phyloP scores from a whole-genome alignment of 1,139 yeast genomes.

The Candida dubliniensis region DNA sequence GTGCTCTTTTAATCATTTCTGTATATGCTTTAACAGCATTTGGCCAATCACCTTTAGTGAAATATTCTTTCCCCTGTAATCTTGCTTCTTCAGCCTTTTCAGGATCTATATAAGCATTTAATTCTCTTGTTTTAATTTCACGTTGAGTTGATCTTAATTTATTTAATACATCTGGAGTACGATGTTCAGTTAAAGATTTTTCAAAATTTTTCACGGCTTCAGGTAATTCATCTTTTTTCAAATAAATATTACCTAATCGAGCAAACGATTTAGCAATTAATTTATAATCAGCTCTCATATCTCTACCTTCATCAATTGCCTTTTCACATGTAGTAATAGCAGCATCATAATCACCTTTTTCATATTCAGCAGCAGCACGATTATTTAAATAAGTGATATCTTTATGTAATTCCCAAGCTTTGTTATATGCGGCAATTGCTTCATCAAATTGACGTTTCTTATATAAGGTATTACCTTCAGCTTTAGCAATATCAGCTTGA shows the following conservation, averaged over 20 bases:
- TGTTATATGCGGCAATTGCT: conserved; percentile 81
- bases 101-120: conserved; percentile 78
- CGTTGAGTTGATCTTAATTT: conserved; percentile 88
- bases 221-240: conserved; percentile 70
- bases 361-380: conserved; percentile 96
- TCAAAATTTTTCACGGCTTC: conserved; percentile 80
- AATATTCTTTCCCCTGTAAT: conserved; percentile 83
- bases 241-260: conserved; percentile 81
- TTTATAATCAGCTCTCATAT: conserved; percentile 87
- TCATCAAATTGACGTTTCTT: conserved; percentile 88
- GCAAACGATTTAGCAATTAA: conserved; percentile 90
- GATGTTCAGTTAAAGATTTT: conserved; percentile 93
- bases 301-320: conserved; percentile 90
- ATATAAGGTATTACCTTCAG: conserved; percentile 83
- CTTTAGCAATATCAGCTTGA: conserved; percentile 77
- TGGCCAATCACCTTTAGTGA: conserved; percentile 95
- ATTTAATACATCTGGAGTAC: conserved; percentile 90
- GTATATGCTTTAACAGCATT: conserved; percentile 91
- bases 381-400: conserved; percentile 95
- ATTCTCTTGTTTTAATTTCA: conserved; percentile 75
- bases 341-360: conserved; percentile 86
- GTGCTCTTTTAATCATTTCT: conserved; percentile 95
- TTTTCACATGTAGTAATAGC: conserved; percentile 78
- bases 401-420: conserved; percentile 79
- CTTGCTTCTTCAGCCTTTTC: conserved; percentile 96